Percentiles rank a stretch among this genome's conserved stretches.
These are phyloP conservation scores for Amphirosellinia nigrospora DNA, from an alignment of 495 filamentous ascomycete species.

Conservation along the genomic window DNA sequence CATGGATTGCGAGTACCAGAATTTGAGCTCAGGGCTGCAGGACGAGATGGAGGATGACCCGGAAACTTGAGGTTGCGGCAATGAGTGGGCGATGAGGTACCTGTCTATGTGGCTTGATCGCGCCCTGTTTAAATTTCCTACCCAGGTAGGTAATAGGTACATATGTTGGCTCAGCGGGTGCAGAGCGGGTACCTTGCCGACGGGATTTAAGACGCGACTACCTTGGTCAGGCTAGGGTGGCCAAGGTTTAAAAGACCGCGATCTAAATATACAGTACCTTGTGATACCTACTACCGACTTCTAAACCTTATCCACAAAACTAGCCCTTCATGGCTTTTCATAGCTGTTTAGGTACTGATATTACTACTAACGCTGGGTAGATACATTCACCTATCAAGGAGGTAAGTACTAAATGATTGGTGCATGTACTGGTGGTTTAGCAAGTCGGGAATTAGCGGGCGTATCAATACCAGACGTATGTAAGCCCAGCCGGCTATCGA, in stretches of 20 bases:
- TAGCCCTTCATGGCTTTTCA: not conserved
- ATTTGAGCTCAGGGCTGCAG: not conserved
- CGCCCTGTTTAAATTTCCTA: not conserved
- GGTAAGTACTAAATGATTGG: not conserved
- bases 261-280: no score
- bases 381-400: not conserved
- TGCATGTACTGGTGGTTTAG: not conserved
- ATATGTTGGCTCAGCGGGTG: conserved; percentile 3
- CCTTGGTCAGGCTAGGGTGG: not conserved
- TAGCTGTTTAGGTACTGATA: no score
- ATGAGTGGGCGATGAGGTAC: not conserved
- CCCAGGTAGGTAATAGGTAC: not conserved
- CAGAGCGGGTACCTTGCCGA: conserved; percentile 29
- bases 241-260: not conserved
- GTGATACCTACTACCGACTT: not conserved
- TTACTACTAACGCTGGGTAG: not conserved
- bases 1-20: not conserved
- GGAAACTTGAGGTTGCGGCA: not conserved
- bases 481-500: no score
- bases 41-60: not conserved
- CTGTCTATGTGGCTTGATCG: conserved; percentile 28
- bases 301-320: not conserved
- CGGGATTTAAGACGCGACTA: conserved; percentile 16
- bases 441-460: not conserved
- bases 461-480: not conserved